Conservation (phyloP, 2,329 filamentous ascomycete genomes). For the Chaetomium globosum region DNA sequence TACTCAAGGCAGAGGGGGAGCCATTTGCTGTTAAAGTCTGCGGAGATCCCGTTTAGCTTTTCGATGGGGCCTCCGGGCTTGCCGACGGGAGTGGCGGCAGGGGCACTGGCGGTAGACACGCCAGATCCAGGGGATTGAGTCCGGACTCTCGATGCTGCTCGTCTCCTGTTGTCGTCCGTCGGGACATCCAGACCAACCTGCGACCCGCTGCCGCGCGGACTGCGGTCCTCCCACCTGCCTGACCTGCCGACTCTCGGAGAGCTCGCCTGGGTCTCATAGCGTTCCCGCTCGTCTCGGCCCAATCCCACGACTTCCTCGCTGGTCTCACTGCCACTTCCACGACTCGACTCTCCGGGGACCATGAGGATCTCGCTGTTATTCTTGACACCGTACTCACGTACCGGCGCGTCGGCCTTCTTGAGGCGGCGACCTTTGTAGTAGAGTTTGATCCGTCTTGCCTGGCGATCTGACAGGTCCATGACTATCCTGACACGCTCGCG, state of each 20-base stretch:
- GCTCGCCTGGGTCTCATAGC: slow-evolving; percentile 30
- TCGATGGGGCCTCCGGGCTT: slow-evolving; percentile 52
- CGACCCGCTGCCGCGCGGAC: slow-evolving; percentile 50
- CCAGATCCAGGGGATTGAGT: slow-evolving; percentile 37
- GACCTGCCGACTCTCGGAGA: slow-evolving; percentile 20
- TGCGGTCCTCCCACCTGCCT: slow-evolving; percentile 35
- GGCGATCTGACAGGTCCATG: slow-evolving; percentile 61
- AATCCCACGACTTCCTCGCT: slow-evolving; percentile 50
- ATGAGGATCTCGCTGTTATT: slow-evolving; percentile 64
- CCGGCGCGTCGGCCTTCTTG: slow-evolving; percentile 62
- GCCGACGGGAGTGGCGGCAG: slow-evolving; percentile 44
- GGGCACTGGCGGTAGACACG: slow-evolving; percentile 39
- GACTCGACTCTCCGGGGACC: slow-evolving; percentile 51
- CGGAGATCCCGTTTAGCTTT: slow-evolving; percentile 67
- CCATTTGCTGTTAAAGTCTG: slow-evolving; percentile 65
- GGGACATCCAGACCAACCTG: slow-evolving; percentile 47
- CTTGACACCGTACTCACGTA: slow-evolving; percentile 63
- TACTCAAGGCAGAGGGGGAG: slow-evolving; percentile 68
- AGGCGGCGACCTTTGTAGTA: slow-evolving; percentile 73
- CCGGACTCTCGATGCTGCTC: slow-evolving; percentile 40
- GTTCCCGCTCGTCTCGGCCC: slow-evolving; percentile 47
- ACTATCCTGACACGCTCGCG: slow-evolving; percentile 68
- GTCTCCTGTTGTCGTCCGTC: slow-evolving; percentile 41
- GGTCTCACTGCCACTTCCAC: slow-evolving; percentile 42
- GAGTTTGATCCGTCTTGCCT: slow-evolving; percentile 61